Base-by-base conservation (phyloP, 2,329 filamentous ascomycete species). In the Hypoxylon sp. region DNA sequence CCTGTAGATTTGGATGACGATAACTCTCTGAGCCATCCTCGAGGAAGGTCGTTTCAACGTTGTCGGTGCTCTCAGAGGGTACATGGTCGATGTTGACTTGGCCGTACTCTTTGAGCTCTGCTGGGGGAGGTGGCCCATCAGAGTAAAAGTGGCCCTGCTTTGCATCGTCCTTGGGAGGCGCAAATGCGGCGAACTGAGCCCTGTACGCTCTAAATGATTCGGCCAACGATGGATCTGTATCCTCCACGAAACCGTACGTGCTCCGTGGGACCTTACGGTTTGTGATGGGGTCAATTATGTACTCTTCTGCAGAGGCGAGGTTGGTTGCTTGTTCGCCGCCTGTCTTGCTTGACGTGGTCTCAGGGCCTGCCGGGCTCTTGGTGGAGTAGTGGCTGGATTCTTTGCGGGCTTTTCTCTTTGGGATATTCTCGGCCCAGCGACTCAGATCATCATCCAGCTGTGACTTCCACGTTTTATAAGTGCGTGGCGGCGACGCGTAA, bases 281-380 rank as follows among this genome's bases (percentile, higher is more conserved):
- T 13, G 83, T 85, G 56, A 87, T 85, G 2, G 84, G 83, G 54
- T 87, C 83, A 38, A 87, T 85, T 17, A 77, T 69, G 43, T 77
- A 80, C 7, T 76, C 75, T 1, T 65, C 62, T 20, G 21, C 45
- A 18, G 58, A 48, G 13, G 51, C 48, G 6, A 42, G 41, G 6
- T 46, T 46, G 18, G 47, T 35, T 8, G 41, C 24, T 26, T 54
- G 40, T 29, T 53, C 37, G 20, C 24, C 45, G 40, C 20, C 21
- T 21, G 60, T 21, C 17, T 48, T 24, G 15, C 23, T 35, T 11
- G 50, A 15, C 9, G 43, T 21, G 29, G 52, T 11, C 27, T 49
- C 35, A 31, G 46, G 33, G n/a, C 27, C 33, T 53, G 29, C 26
- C 35, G 46, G 29, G 13, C 24, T 21, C 15, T 37, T 31, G 4